phyloP scores from a whole-genome alignment of 768 basidiomycete species.

The Mycena crocata region DNA sequence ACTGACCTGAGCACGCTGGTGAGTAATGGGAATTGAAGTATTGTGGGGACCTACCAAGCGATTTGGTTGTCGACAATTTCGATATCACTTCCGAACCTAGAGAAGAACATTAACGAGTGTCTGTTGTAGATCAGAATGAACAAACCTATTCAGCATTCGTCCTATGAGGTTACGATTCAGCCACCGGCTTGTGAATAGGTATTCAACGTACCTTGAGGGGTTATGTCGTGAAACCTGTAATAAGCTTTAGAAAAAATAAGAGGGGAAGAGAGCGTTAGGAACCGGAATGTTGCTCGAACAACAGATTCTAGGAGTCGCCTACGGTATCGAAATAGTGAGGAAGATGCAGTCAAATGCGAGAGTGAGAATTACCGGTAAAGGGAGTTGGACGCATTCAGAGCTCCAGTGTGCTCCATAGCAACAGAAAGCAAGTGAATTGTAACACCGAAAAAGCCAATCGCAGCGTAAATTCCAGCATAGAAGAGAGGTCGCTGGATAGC shows the following conservation, averaged over 20 bases:
- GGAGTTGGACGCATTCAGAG: constrained; percentile 1
- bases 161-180: constrained; percentile 50
- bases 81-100: constrained; percentile 61
- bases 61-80: constrained; percentile 88
- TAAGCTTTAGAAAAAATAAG: not conserved
- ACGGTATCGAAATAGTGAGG: not conserved
- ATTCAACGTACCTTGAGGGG: constrained; percentile 80
- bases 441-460: constrained; percentile 54
- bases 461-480: constrained; percentile 75
- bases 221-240: constrained; percentile 58
- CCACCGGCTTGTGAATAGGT: not conserved
- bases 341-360: not conserved
- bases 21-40: constrained; percentile 73
- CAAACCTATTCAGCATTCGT: constrained; percentile 86
- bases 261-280: constrained; percentile 60
- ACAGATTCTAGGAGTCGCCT: constrained; percentile 70
- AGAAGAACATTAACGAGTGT: not conserved
- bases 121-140: not conserved
- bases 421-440: constrained; percentile 41
- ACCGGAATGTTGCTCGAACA: constrained; percentile 87
- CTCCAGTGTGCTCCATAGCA: constrained; percentile 39
- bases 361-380: not conserved
- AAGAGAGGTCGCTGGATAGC: constrained; percentile 74
- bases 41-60: constrained; percentile 60
- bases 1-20: not conserved